A percentile compares a stretch with the other conserved stretches of the same genome.
phyloP scores from a whole-genome alignment of 75 land plant species.

The Picea glauca region DNA sequence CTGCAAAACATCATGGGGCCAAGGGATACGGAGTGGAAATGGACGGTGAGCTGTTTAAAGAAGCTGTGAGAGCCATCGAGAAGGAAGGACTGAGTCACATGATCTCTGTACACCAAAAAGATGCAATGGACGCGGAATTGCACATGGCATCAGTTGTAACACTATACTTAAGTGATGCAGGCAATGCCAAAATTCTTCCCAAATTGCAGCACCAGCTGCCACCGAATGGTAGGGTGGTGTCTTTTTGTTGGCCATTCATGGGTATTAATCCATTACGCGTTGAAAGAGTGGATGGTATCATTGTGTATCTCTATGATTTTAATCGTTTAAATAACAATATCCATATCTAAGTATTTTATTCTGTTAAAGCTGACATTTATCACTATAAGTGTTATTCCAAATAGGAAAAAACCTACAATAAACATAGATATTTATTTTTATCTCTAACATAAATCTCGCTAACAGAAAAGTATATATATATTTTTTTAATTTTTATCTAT shows the following conservation, averaged over 20 bases:
- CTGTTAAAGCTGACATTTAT: too few relatives aligned
- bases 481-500: too few relatives aligned
- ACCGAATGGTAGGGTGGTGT: conserved; percentile 31
- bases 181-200: conserved; percentile 29
- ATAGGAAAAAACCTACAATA: too few relatives aligned
- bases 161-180: conserved; percentile 30
- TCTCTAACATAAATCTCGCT: too few relatives aligned
- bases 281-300: conserved; percentile 33
- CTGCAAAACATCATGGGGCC: conserved; percentile 37
- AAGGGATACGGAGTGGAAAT: conserved; percentile 40
- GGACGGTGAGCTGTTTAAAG: conserved; percentile 25
- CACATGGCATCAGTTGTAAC: conserved; percentile 28
- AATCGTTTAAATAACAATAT: conserved; percentile 9
- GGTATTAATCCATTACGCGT: conserved; percentile 16
- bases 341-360: neutral
- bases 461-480: too few relatives aligned
- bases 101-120: conserved; percentile 30
- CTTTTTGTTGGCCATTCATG: conserved; percentile 39
- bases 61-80: conserved; percentile 23
- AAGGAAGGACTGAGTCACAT: conserved; percentile 24
- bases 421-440: too few relatives aligned
- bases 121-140: conserved; percentile 21
- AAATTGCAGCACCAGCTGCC: conserved; percentile 25
- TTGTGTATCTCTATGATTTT: conserved; percentile 26
- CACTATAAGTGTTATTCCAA: too few relatives aligned